phyloP scores from a whole-genome alignment of 148 eudicot genomes.

The Cornus controversa region DNA sequence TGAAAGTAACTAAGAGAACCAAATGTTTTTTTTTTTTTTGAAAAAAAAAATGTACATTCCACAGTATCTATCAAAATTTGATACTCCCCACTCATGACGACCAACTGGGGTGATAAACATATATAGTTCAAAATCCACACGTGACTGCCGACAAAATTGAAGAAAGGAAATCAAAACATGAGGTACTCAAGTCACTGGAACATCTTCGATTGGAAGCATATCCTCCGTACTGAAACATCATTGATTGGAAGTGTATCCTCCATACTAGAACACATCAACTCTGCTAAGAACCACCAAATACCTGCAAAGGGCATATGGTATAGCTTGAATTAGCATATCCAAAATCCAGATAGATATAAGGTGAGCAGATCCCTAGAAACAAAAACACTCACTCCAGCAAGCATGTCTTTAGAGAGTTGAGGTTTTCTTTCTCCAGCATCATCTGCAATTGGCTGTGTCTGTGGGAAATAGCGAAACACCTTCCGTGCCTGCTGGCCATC shows the following conservation, averaged over 20 bases:
- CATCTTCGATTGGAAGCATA: not conserved
- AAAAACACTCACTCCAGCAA: slow-evolving; percentile 41
- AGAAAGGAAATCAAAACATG: no score
- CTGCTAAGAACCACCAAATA: slow-evolving; percentile 27
- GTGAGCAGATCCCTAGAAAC: not conserved
- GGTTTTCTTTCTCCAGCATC: slow-evolving; percentile 40
- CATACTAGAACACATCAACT: not conserved
- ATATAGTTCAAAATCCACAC: not conserved
- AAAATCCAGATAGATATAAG: not conserved
- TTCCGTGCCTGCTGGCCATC: slow-evolving; percentile 34
- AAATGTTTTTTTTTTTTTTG: no score
- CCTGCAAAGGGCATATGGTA: slow-evolving; percentile 13
- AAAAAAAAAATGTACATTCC: not conserved
- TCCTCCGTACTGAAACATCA: not conserved
- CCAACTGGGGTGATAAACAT: not conserved
- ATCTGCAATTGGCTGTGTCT: slow-evolving; percentile 51
- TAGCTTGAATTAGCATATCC: not conserved
- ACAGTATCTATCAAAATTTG: not conserved
- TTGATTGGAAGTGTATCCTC: not conserved
- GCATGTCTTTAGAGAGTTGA: slow-evolving; percentile 49
- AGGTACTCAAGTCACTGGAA: not conserved
- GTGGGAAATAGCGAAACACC: slow-evolving; percentile 53
- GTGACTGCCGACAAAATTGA: not conserved
- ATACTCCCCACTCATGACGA: not conserved
- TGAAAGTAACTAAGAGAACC: no score